A percentile compares a stretch with the other conserved stretches of the same genome.
Conservation (phyloP, 371 early-diverging fungal species). For the Mucor sp. region DNA sequence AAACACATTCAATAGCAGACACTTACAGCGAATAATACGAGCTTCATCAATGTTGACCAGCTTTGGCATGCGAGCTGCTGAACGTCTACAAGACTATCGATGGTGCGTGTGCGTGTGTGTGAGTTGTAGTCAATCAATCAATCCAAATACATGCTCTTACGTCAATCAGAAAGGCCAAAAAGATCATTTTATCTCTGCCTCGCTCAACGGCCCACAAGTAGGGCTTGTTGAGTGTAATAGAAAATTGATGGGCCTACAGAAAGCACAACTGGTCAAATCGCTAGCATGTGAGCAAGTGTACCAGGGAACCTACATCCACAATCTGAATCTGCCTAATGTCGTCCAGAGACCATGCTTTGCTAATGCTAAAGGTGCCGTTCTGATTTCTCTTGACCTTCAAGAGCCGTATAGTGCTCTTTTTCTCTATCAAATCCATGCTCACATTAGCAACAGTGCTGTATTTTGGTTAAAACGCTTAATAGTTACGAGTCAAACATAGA, state of each 20-base stretch:
- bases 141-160: constrained; percentile 18
- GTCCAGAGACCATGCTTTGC: constrained; percentile 61
- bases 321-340: constrained; percentile 58
- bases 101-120: no score
- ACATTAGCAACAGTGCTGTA: background rate
- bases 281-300: background rate
- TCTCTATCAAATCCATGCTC: constrained; percentile 24
- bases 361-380: constrained; percentile 56
- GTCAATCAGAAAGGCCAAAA: constrained; percentile 50
- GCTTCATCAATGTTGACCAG: constrained; percentile 51
- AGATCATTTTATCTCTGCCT: constrained; percentile 49
- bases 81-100: constrained; percentile 39
- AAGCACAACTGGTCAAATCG: background rate
- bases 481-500: constrained; percentile 48
- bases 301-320: constrained; percentile 49
- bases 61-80: constrained; percentile 39
- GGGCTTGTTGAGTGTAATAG: constrained; percentile 47
- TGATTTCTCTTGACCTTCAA: constrained; percentile 61
- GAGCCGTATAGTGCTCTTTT: constrained; percentile 52
- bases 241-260: constrained; percentile 47
- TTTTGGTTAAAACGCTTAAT: background rate
- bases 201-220: constrained; percentile 57
- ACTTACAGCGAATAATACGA: constrained; percentile 43
- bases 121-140: background rate
- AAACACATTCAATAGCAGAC: background rate